phyloP scores from a whole-genome alignment of 75 land plant genomes.

The Ceratopteris richardii region DNA sequence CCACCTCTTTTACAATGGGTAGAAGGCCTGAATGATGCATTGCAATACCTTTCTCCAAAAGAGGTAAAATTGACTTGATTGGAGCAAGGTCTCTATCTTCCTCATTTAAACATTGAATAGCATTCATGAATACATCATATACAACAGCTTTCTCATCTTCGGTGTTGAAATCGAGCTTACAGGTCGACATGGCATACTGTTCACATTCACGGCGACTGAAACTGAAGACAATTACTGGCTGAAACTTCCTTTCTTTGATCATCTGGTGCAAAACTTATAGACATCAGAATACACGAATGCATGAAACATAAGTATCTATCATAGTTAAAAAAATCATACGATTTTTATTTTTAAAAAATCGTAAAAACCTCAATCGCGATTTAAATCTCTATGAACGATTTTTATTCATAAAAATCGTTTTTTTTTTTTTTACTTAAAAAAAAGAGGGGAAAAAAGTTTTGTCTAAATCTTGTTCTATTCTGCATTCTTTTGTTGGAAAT shows the following conservation, averaged over 20 bases:
- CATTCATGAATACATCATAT: slow-evolving; percentile 61
- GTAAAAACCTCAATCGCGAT: too few relatives aligned
- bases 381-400: too few relatives aligned
- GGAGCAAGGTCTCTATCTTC: slow-evolving; percentile 69
- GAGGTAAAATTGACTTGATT: slow-evolving; percentile 34
- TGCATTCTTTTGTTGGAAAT: too few relatives aligned
- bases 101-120: slow-evolving; percentile 60
- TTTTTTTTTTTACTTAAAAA: too few relatives aligned
- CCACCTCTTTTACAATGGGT: slow-evolving; percentile 45
- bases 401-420: too few relatives aligned
- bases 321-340: too few relatives aligned
- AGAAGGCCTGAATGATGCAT: slow-evolving; percentile 59
- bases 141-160: slow-evolving; percentile 61
- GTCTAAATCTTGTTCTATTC: too few relatives aligned
- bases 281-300: background rate
- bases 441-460: too few relatives aligned
- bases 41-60: slow-evolving; percentile 44
- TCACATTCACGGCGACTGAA: slow-evolving; percentile 57
- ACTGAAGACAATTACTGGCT: slow-evolving; percentile 54
- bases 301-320: background rate
- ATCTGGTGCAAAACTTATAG: slow-evolving; percentile 20
- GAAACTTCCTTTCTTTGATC: slow-evolving; percentile 42
- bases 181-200: slow-evolving; percentile 43
- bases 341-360: too few relatives aligned
- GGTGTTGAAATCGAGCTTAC: slow-evolving; percentile 65